Base-by-base conservation (phyloP, 441 rosid genomes). In the Bocquillonia castaneifolia region DNA sequence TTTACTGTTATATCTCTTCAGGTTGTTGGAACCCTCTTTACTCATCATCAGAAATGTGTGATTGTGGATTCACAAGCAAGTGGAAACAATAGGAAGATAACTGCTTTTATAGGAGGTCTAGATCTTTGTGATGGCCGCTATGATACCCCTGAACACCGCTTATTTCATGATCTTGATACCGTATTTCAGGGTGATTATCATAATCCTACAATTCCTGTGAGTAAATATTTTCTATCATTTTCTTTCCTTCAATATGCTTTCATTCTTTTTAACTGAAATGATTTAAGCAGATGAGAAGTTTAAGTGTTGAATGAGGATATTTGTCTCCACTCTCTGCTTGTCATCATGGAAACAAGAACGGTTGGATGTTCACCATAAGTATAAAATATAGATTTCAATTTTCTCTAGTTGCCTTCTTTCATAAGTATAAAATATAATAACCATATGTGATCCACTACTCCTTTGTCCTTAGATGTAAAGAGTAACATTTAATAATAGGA, bases 61-160 rank as follows among this genome's bases (percentile, higher is more conserved):
- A 73, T 92, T 63, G 96, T 89, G 51, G 97, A 92, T 71, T 68
- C 96, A 37, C 96, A 89, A 75, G 97, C 94, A 62, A 48, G 72
- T 22, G 94, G 94, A 53, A 89, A 89, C 76, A 84, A 88, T 26
- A 56, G 96, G 70, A 92, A 88, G 81, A 82, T 92, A 57, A 78
- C 74, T 59, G 80, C 96, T 29, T 89, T 89, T 77, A 59, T 86
- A 26, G 97, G 97, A 53, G 97, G 96, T 63, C 79, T 91, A 48
- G 97, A 91, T 76, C 92, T 91, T 25, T 91, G 97, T 71, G 97
- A 91, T 79, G 97, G 97, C 59, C 90, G 94, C 57, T 92, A 92
- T 72, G 97, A 91, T 71, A 89, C 97, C 29, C 96, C 97, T 22
- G 78, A 82, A 60, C 97, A 92, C 72, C 81, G 86, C 50, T 67